Conservation (phyloP, 805 yeast species). For the Zygosaccharomyces bisporus region DNA sequence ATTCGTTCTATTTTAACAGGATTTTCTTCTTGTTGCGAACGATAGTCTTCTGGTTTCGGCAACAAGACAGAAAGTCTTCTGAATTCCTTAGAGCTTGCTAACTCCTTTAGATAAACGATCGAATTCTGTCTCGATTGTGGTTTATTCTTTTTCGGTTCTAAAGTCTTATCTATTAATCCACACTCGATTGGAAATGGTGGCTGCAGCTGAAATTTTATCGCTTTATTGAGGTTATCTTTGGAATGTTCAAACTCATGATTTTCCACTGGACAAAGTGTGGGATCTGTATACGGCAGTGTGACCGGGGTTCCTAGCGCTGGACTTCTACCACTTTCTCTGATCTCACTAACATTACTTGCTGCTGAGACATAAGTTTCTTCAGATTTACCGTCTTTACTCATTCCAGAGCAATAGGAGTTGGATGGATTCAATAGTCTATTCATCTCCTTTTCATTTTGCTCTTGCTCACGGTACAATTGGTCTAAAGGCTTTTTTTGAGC, state of each 20-base stretch:
- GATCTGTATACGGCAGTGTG: neutral
- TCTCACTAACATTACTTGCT: neutral
- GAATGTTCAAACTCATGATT: neutral
- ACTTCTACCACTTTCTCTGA: neutral
- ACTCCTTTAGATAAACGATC: neutral
- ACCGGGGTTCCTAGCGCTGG: neutral
- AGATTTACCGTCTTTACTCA: neutral
- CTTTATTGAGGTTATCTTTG: neutral
- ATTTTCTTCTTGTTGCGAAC: neutral
- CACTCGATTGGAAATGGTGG: neutral
- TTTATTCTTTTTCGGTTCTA: neutral
- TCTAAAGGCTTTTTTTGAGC: neutral
- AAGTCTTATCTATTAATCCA: neutral
- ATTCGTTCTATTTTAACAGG: neutral
- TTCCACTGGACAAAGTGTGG: neutral
- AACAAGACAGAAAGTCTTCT: neutral
- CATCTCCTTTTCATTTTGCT: constrained; percentile 3
- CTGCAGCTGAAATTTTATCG: neutral
- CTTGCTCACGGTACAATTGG: neutral
- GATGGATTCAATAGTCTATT: neutral
- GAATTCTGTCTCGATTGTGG: neutral
- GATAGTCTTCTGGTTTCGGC: neutral
- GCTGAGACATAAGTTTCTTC: constrained; percentile 3
- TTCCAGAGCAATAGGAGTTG: neutral
- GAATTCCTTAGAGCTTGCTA: constrained; percentile 1